Percentiles rank a stretch among this genome's conserved stretches.
Evolutionary conservation across 2,329 filamentous ascomycete genomes (phyloP).

Genomic region (Sarocladium oryzae): DNA sequence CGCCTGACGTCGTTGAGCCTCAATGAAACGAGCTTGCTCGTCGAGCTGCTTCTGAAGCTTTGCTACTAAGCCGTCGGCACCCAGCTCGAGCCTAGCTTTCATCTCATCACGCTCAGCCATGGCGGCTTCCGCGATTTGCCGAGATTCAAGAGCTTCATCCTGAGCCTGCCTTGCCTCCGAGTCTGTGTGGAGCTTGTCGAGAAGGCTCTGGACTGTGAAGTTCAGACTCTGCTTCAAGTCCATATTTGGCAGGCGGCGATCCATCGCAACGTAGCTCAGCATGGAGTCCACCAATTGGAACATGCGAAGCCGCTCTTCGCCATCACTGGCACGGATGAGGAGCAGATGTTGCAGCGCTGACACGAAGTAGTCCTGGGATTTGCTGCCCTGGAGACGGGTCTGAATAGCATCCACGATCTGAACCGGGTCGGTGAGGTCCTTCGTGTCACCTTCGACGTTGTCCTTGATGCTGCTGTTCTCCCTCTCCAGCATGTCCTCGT

Average conservation of each 20-base stretch:
- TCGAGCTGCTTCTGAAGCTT: slow-evolving; percentile 93
- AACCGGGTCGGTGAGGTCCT: slow-evolving; percentile 84
- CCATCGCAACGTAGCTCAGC: slow-evolving; percentile 98
- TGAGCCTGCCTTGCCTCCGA: slow-evolving; percentile 87
- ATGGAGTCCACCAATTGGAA: slow-evolving; percentile 98
- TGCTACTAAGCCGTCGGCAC: slow-evolving; percentile 85
- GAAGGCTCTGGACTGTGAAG: slow-evolving; percentile 89
- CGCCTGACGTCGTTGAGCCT: slow-evolving; percentile 78
- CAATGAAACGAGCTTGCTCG: slow-evolving; percentile 85
- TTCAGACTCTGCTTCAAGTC: slow-evolving; percentile 96
- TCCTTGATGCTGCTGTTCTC: slow-evolving; percentile 90
- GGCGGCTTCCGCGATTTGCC: slow-evolving; percentile 90
- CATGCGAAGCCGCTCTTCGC: slow-evolving; percentile 87
- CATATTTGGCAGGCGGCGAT: slow-evolving; percentile 89
- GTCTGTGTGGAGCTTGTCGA: slow-evolving; percentile 95
- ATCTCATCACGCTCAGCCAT: slow-evolving; percentile 96
- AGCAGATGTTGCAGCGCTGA: slow-evolving; percentile 93
- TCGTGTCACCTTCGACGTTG: slow-evolving; percentile 75
- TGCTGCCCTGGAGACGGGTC: slow-evolving; percentile 72
- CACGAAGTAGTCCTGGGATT: slow-evolving; percentile 90
- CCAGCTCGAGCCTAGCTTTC: slow-evolving; percentile 79
- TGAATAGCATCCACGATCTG: slow-evolving; percentile 95
- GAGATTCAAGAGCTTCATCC: slow-evolving; percentile 83
- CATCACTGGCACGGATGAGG: slow-evolving; percentile 83
- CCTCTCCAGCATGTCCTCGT: slow-evolving; percentile 90